Percentiles rank a stretch among this genome's conserved stretches.
Conservation (phyloP, 441 rosid genomes). For the Erodium trifolium region DNA sequence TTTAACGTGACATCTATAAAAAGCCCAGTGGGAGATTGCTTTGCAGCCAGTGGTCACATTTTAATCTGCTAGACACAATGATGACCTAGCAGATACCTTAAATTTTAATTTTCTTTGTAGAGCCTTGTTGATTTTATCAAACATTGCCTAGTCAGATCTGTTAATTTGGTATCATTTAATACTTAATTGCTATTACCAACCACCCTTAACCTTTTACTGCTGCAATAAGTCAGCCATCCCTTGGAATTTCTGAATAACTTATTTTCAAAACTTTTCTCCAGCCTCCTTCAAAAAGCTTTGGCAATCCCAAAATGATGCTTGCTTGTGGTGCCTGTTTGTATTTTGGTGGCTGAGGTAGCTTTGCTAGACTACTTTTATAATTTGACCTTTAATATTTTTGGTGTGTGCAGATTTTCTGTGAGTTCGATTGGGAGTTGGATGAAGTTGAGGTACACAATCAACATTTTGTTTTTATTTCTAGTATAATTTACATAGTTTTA, state of each 20-base stretch:
- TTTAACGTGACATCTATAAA: background rate
- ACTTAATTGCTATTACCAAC: background rate
- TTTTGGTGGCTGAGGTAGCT: too few relatives aligned
- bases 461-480: conserved; percentile 13
- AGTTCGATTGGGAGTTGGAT: conserved; percentile 89
- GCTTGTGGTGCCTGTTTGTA: too few relatives aligned
- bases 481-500: background rate
- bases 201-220: background rate
- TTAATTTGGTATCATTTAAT: background rate
- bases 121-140: too few relatives aligned
- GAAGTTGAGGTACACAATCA: conserved; percentile 60
- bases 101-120: too few relatives aligned
- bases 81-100: background rate
- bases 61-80: background rate
- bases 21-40: background rate
- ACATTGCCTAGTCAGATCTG: background rate
- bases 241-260: too few relatives aligned
- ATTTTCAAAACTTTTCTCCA: too few relatives aligned
- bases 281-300: too few relatives aligned
- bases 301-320: too few relatives aligned
- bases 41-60: background rate
- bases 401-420: conserved; percentile 69
- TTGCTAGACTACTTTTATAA: background rate
- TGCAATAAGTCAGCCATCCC: background rate
- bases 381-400: conserved; percentile 17